phyloP scores from a whole-genome alignment of 1,139 yeast species.

The Protomyces inouyei region DNA sequence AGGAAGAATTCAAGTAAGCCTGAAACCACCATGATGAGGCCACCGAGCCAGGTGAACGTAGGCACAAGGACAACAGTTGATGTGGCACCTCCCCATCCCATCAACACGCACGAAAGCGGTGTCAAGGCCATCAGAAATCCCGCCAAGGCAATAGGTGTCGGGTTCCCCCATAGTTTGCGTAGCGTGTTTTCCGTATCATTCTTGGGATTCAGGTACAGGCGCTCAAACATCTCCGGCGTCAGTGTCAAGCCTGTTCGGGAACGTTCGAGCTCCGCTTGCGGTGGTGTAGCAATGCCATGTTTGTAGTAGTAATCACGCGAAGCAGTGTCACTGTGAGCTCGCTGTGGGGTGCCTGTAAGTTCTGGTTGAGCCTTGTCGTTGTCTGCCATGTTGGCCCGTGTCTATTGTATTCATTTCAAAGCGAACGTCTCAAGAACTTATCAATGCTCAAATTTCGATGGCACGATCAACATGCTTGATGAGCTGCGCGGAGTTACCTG shows the following conservation, averaged over 20 bases:
- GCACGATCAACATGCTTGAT: neutral
- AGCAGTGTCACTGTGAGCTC: neutral
- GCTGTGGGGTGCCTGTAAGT: neutral
- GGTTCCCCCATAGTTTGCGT: slow-evolving; percentile 47
- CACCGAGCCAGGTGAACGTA: slow-evolving; percentile 52
- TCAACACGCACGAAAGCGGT: slow-evolving; percentile 31
- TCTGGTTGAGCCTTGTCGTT: neutral
- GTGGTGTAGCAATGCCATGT: neutral
- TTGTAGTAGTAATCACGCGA: neutral
- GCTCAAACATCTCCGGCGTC: slow-evolving; percentile 33
- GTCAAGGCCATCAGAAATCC: slow-evolving; percentile 45
- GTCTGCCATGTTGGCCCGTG: neutral
- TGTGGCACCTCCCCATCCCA: slow-evolving; percentile 34
- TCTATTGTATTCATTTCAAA: neutral
- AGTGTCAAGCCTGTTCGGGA: slow-evolving; percentile 31
- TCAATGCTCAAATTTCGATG: neutral
- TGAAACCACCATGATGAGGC: slow-evolving; percentile 58
- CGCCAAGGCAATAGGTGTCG: slow-evolving; percentile 58
- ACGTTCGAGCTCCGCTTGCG: slow-evolving; percentile 7
- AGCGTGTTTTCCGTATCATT: slow-evolving; percentile 26
- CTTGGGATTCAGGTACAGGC: slow-evolving; percentile 32
- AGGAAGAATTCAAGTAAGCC: slow-evolving; percentile 62
- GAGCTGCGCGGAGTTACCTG: neutral
- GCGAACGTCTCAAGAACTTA: neutral
- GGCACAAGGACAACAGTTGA: slow-evolving; percentile 30